Evolutionary conservation across 2,329 filamentous ascomycete species (phyloP).

Genomic region (Sarocladiaceae sp.): DNA sequence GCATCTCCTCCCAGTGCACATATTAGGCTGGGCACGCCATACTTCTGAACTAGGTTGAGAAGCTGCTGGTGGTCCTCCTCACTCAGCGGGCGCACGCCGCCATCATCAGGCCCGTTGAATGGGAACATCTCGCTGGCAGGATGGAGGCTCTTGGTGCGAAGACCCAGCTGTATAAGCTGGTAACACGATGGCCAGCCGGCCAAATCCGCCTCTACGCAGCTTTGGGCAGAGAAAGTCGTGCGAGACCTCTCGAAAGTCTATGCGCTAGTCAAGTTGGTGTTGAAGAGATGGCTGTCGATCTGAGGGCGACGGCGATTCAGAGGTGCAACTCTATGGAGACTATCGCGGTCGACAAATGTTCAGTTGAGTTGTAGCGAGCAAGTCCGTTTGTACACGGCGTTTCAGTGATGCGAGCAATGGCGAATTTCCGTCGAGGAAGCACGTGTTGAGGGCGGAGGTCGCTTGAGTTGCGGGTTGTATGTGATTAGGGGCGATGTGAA

Average conservation of each 20-base stretch:
- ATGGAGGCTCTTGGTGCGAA: not conserved
- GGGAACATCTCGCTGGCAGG: constrained; percentile 25
- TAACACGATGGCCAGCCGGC: not conserved
- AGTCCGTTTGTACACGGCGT: not conserved
- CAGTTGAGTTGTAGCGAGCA: not conserved
- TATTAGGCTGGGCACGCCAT: constrained; percentile 30
- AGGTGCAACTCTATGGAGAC: no score
- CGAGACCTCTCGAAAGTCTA: no score
- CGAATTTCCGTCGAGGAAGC: not conserved
- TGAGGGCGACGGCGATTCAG: no score
- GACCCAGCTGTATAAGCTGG: not conserved
- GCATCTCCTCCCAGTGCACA: constrained; percentile 25
- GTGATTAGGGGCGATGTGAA: not conserved
- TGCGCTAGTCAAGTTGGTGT: no score
- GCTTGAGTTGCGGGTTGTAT: not conserved
- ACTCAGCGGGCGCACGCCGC: constrained; percentile 26
- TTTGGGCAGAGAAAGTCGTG: no score
- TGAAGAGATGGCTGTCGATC: no score
- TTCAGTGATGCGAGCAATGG: not conserved
- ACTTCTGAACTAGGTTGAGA: constrained; percentile 29
- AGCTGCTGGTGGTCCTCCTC: constrained; percentile 34
- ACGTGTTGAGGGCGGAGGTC: not conserved
- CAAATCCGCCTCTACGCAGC: not conserved
- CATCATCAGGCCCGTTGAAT: constrained; percentile 27
- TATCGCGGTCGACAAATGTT: not conserved